Conservation (phyloP, 306 rosid species). For the Quercus berberidifolia region DNA sequence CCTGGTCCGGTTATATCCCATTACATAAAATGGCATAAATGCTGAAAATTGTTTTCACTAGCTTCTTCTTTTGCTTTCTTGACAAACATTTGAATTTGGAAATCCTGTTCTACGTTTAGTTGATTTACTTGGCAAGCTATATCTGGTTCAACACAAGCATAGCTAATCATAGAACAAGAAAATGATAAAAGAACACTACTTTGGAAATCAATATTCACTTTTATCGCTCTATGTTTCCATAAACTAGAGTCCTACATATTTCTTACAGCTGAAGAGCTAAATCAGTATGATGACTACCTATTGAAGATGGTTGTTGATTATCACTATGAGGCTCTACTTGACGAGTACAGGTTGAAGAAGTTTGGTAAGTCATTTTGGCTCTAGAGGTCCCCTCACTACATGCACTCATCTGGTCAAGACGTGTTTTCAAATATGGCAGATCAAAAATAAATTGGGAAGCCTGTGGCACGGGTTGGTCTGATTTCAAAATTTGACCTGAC, state of each 20-base stretch:
- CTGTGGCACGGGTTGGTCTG: conserved; percentile 15
- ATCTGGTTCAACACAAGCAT: too few relatives aligned
- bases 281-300: not conserved
- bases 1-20: too few relatives aligned
- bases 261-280: conserved; percentile 9
- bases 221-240: not conserved
- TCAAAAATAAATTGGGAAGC: conserved; percentile 32
- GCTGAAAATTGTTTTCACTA: too few relatives aligned
- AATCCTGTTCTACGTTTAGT: too few relatives aligned
- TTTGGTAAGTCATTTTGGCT: not conserved
- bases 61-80: too few relatives aligned
- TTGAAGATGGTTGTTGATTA: not conserved
- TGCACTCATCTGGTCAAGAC: conserved; percentile 32
- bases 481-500: not conserved
- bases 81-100: too few relatives aligned
- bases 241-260: not conserved
- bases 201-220: not conserved
- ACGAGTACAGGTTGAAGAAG: not conserved
- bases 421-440: conserved; percentile 42
- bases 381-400: conserved; percentile 3
- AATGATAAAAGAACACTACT: not conserved
- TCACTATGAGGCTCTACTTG: not conserved
- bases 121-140: too few relatives aligned
- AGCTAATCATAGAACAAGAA: not conserved
- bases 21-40: too few relatives aligned